Evolutionary conservation across 352 stramenopile genomes (phyloP).

Genomic region (Globisporangium parvum): DNA sequence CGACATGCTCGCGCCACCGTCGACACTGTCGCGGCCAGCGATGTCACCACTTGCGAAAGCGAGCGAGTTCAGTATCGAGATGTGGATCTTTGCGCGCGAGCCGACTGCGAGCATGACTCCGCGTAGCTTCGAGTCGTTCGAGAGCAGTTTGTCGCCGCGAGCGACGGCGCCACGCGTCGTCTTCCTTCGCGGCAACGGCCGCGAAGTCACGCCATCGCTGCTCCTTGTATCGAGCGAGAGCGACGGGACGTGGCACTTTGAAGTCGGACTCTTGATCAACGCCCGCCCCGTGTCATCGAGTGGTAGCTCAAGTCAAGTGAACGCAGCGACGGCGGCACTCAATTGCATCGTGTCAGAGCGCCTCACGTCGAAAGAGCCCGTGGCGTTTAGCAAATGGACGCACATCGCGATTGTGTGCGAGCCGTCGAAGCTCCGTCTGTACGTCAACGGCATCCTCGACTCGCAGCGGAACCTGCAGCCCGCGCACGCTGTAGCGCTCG

Average conservation of each 20-base stretch:
- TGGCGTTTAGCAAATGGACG: conserved; percentile 68
- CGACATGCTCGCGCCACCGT: conserved; percentile 32
- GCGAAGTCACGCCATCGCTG: conserved; percentile 61
- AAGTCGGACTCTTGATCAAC: conserved; percentile 43
- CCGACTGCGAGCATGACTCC: not conserved
- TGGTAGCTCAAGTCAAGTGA: not conserved
- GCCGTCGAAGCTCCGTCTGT: conserved; percentile 81
- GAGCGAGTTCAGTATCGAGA: conserved; percentile 85
- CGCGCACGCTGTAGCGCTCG: conserved; percentile 22
- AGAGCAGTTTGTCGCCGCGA: conserved; percentile 1
- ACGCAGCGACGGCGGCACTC: not conserved
- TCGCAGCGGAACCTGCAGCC: conserved; percentile 59
- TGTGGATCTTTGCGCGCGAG: conserved; percentile 73
- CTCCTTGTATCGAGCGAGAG: conserved; percentile 35
- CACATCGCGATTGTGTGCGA: conserved; percentile 87
- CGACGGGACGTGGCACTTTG: conserved; percentile 38
- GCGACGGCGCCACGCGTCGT: conserved; percentile 44
- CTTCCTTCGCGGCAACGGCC: conserved; percentile 57
- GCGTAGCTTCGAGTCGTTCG: not conserved
- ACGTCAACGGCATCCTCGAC: conserved; percentile 88
- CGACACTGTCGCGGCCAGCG: not conserved
- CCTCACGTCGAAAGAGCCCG: conserved; percentile 62
- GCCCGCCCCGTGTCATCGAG: not conserved
- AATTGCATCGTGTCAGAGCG: conserved; percentile 35
- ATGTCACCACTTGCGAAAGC: conserved; percentile 62